Base-by-base conservation (phyloP, 2,329 filamentous ascomycete species). In the Arthrobotrys megalospora region DNA sequence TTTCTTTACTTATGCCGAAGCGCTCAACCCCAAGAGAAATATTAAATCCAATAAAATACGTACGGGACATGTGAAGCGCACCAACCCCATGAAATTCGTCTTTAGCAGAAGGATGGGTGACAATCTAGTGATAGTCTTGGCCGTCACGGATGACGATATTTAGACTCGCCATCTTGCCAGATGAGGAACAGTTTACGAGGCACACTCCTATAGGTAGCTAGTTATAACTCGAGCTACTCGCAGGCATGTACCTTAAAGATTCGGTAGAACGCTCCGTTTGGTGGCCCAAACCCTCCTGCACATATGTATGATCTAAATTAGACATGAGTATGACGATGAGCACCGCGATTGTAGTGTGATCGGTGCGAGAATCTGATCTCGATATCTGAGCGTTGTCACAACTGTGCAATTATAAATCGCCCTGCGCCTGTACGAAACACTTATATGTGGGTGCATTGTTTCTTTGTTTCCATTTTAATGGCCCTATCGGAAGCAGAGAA, bases 381-480 rank as follows among this genome's bases (percentile, higher is more conserved):
- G 75, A 68, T 68, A 78, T 78, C 75, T 78, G 75, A 78, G 75
- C 67, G 62, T 58, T 50, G 68, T 72, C 52, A 70, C 65, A 69
- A 14, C 34, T 32, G 64, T 62, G 21, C 53, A 67, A 65, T 71
- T 63, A 76, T 76, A 77, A 67, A 70, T 64, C 53, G 67, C 75
- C 53, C 62, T 72, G 63, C 66, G 62, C 60, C 60, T 60, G 66
- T 48, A 63, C 63, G 67, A 78, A 78, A 72, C 75, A 78, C 62
- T 68, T 72, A 63, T 36, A 58, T 69, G 53, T 53, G 41, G 43
- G 65, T 58, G 63, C 45, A 69, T 70, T 70, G 72, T 66, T 66
- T 71, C 60, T 70, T 70, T 76, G 64, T 76, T 76, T 76, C 72
- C 55, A 66, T 70, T 64, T 67, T 52, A 66, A 78, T 78, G 73